These are phyloP conservation scores for Xerocomus spinulosus DNA, from an alignment of 768 basidiomycete species.

Conservation along the genomic window DNA sequence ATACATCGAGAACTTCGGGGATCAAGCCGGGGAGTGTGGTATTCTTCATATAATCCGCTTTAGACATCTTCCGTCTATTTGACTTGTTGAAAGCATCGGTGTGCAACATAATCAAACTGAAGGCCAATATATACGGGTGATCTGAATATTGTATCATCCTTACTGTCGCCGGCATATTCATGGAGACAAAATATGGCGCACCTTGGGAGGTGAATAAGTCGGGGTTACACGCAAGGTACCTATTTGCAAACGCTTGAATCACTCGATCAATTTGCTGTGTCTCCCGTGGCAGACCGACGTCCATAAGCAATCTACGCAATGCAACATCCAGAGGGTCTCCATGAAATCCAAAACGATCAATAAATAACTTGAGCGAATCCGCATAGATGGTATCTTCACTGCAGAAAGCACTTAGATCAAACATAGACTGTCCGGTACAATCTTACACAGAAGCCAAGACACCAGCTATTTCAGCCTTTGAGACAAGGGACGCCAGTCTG, in stretches of 20 bases:
- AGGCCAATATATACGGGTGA: conserved; percentile 92
- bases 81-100: conserved; percentile 98
- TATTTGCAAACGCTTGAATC: conserved; percentile 88
- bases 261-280: conserved; percentile 99
- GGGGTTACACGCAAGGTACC: conserved; percentile 82
- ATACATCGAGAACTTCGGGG: conserved; percentile 80
- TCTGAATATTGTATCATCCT: conserved; percentile 42
- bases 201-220: conserved; percentile 74
- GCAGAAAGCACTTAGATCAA: conserved; percentile 8
- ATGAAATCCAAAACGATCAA: conserved; percentile 72
- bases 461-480: conserved; percentile 73
- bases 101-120: conserved; percentile 97
- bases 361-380: conserved; percentile 64
- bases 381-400: conserved; percentile 72
- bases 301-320: conserved; percentile 83
- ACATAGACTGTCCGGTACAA: conserved; percentile 1
- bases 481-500: conserved; percentile 59
- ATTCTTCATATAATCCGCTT: conserved; percentile 90
- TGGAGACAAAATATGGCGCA: conserved; percentile 28
- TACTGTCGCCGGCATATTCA: not conserved
- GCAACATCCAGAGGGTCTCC: conserved; percentile 88
- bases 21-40: conserved; percentile 81
- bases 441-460: conserved; percentile 77
- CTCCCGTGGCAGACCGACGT: conserved; percentile 87
- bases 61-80: conserved; percentile 97